phyloP scores from a whole-genome alignment of 1,284 basidiomycete species.

The Pholiota adiposa region DNA sequence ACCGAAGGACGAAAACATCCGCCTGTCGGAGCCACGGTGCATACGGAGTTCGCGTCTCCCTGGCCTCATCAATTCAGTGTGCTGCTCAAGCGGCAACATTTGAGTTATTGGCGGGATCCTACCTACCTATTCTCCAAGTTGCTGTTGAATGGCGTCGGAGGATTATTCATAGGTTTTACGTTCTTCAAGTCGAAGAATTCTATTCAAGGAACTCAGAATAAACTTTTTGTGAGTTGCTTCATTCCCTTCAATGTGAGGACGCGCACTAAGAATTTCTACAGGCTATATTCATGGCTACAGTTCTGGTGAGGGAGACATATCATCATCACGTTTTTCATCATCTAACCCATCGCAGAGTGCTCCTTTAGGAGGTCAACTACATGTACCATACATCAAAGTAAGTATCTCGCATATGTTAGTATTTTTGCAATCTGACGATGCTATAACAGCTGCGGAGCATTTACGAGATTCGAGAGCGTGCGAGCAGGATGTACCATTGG shows the following conservation, averaged over 20 bases:
- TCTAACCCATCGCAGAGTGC: slow-evolving; percentile 34
- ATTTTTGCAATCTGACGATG: not conserved
- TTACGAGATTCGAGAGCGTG: slow-evolving; percentile 76
- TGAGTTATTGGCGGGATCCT: slow-evolving; percentile 64
- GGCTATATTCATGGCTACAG: slow-evolving; percentile 53
- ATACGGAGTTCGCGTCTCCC: slow-evolving; percentile 50
- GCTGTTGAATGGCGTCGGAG: slow-evolving; percentile 50
- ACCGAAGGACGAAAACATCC: slow-evolving; percentile 40
- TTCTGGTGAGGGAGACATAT: slow-evolving; percentile 31
- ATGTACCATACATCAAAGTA: slow-evolving; percentile 53
- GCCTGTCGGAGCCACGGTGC: slow-evolving; percentile 35
- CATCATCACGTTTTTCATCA: not conserved
- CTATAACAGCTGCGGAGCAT: slow-evolving; percentile 48
- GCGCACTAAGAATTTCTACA: slow-evolving; percentile 17
- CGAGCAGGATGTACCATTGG: slow-evolving; percentile 85
- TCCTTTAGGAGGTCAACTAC: slow-evolving; percentile 56
- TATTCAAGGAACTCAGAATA: slow-evolving; percentile 73
- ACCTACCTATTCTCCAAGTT: slow-evolving; percentile 75
- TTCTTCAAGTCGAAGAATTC: slow-evolving; percentile 68
- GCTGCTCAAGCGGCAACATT: slow-evolving; percentile 56
- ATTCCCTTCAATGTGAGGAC: not conserved
- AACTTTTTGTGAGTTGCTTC: slow-evolving; percentile 58
- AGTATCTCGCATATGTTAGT: not conserved
- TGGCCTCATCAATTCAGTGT: slow-evolving; percentile 48
- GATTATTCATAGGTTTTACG: slow-evolving; percentile 67